phyloP scores from a whole-genome alignment of 805 yeast genomes.

The Hanseniaspora pseudoguilliermondii region DNA sequence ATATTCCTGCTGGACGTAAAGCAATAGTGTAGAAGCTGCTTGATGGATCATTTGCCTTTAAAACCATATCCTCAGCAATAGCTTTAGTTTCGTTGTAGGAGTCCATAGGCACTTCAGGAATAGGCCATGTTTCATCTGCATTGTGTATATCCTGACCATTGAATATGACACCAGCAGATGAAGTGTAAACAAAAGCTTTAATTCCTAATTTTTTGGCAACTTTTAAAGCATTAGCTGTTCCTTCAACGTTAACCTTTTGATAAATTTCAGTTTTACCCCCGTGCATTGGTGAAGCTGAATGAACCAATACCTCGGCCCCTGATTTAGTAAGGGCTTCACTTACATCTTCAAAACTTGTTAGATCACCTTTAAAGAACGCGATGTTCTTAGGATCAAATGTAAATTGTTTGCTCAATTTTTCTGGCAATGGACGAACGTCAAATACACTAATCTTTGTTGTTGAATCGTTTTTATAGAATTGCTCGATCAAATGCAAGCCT shows the following conservation, averaged over 20 bases:
- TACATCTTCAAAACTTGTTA: slow-evolving; percentile 64
- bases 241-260: slow-evolving; percentile 79
- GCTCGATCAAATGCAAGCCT: slow-evolving; percentile 82
- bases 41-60: slow-evolving; percentile 52
- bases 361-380: slow-evolving; percentile 63
- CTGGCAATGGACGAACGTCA: slow-evolving; percentile 83
- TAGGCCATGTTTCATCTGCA: slow-evolving; percentile 91
- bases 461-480: slow-evolving; percentile 54
- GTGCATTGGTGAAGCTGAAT: slow-evolving; percentile 93
- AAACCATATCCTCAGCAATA: slow-evolving; percentile 69
- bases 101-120: slow-evolving; percentile 86
- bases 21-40: slow-evolving; percentile 63
- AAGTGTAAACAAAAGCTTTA: slow-evolving; percentile 77
- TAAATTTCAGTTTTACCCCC: slow-evolving; percentile 73
- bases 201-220: slow-evolving; percentile 41
- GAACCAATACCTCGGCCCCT: slow-evolving; percentile 68
- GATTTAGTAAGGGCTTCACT: slow-evolving; percentile 44
- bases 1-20: slow-evolving; percentile 91
- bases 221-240: slow-evolving; percentile 63
- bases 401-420: slow-evolving; percentile 53
- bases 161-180: slow-evolving; percentile 94
- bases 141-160: slow-evolving; percentile 87
- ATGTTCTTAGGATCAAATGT: slow-evolving; percentile 54
- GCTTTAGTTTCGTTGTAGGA: slow-evolving; percentile 94
- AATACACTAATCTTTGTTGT: slow-evolving; percentile 70